Percentiles rank a stretch among this genome's conserved stretches.
Evolutionary conservation across 2,329 filamentous ascomycete species (phyloP).

Genomic region (Podosphaera xanthii): DNA sequence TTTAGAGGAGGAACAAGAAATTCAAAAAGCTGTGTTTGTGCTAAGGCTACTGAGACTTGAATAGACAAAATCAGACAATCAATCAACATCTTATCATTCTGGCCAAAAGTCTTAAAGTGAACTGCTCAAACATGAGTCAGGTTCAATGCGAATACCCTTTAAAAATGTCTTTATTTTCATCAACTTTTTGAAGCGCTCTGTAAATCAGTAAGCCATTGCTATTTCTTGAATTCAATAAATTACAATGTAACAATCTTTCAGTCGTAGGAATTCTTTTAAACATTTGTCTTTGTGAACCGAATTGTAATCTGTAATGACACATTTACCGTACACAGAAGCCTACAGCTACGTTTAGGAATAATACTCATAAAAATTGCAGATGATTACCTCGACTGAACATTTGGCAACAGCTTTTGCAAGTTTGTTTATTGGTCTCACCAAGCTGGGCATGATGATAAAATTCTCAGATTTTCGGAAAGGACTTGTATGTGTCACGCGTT

Average conservation of each 20-base stretch:
- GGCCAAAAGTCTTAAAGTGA: no score
- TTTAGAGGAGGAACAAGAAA: conserved; percentile 62
- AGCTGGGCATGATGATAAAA: conserved; percentile 12
- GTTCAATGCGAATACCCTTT: conserved; percentile 15
- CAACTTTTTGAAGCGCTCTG: conserved; percentile 27
- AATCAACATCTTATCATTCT: background rate
- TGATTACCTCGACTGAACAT: conserved; percentile 38
- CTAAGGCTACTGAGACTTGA: conserved; percentile 48
- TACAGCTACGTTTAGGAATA: conserved; percentile 18
- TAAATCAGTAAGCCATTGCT: conserved; percentile 6
- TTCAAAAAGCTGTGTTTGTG: conserved; percentile 62
- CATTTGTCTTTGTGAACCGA: conserved; percentile 83
- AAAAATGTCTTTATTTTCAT: no score
- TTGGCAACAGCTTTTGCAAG: conserved; percentile 41
- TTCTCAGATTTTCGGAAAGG: no score
- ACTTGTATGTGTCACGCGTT: no score
- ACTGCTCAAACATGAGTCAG: no score
- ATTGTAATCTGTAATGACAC: conserved; percentile 75
- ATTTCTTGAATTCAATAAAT: conserved; percentile 2
- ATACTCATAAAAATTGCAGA: background rate
- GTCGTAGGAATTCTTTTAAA: conserved; percentile 53
- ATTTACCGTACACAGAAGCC: conserved; percentile 76
- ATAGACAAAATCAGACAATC: no score
- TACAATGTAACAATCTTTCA: conserved; percentile 81
- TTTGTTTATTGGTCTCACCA: conserved; percentile 42